phyloP scores from a whole-genome alignment of 2,329 filamentous ascomycete genomes.

The Fusarium redolens region DNA sequence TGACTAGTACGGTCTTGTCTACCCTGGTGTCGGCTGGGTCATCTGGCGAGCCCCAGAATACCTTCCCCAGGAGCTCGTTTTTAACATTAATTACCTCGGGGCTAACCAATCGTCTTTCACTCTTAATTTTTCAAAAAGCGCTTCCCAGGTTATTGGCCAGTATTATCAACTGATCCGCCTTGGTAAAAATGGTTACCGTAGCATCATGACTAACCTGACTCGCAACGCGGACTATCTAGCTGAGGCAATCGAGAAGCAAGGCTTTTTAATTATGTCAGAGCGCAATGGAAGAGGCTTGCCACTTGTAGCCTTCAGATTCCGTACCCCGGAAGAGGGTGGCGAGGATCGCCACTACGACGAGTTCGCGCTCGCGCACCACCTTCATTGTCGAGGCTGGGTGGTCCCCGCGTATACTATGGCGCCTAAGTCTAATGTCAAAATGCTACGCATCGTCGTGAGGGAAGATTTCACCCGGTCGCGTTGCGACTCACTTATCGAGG shows the following conservation, averaged over 20 bases:
- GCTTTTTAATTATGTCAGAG: slow-evolving; percentile 90
- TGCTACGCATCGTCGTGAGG: slow-evolving; percentile 91
- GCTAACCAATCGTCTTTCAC: slow-evolving; percentile 96
- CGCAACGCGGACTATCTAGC: slow-evolving; percentile 89
- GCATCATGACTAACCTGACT: slow-evolving; percentile 94
- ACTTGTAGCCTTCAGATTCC: slow-evolving; percentile 87
- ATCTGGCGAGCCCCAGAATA: slow-evolving; percentile 87
- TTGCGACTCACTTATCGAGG: slow-evolving; percentile 80
- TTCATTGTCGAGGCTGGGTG: slow-evolving; percentile 89
- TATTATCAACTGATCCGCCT: slow-evolving; percentile 98
- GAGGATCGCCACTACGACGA: slow-evolving; percentile 74
- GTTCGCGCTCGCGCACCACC: slow-evolving; percentile 83
- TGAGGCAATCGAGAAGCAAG: slow-evolving; percentile 75
- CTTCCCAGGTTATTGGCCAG: slow-evolving; percentile 93
- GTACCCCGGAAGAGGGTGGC: slow-evolving; percentile 60
- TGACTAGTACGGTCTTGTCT: slow-evolving; percentile 68
- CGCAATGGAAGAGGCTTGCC: slow-evolving; percentile 82
- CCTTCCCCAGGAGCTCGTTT: slow-evolving; percentile 90
- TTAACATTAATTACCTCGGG: slow-evolving; percentile 99
- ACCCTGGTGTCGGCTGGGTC: slow-evolving; percentile 94
- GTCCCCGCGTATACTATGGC: slow-evolving; percentile 98
- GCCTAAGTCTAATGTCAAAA: slow-evolving; percentile 86
- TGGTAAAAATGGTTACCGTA: slow-evolving; percentile 89
- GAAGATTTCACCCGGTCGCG: slow-evolving; percentile 89
- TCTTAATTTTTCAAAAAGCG: slow-evolving; percentile 96